Evolutionary conservation across 805 yeast species (phyloP), one percentile per base, ranked within the genome.

Genomic region (Zygotorulaspora chibaensis): DNA sequence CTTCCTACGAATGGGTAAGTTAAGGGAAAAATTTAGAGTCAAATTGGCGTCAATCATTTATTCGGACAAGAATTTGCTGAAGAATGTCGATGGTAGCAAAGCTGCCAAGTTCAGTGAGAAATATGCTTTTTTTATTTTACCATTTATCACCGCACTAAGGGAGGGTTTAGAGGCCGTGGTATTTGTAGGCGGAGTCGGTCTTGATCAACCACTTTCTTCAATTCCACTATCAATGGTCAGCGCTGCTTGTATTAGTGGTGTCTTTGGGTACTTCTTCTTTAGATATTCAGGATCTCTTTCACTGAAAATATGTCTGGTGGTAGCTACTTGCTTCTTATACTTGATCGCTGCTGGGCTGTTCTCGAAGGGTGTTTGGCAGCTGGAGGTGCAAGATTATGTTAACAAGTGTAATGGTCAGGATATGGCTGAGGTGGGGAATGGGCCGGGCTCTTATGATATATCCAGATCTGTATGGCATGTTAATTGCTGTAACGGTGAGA

Each of bases 161-260:
- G 96, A 89, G 65, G 96, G 96, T 1, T 69, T 89, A 43, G 96
- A 89, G 65, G 96, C 96, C 0, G 89, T 89, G 30, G 93, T 89
- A 2, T 89, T 89, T 57, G 75, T 89, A 35, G 96, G 96, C 2
- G 97, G 96, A 23, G 82, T 89, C 35, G 88, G 88, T 17, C 79
- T 86, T 47, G 78, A 81, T 29, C 86, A 81, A 51, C 88, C 91
- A 5, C 61, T 79, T 10, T 60, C 79, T 0, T 77, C 88, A 0
- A 74, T 85, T 48, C 82, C 90, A 13, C 59, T 83, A 29, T 81
- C 93, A 0, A 79, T 80, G 39, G 25, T 81, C 0, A 50, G 72
- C 0, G 96, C 89, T 0, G 67, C 80, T 2, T 48, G 73, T 0
- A 56, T 79, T 0, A 95, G 96, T 6, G 66, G 75, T 4, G 51